phyloP scores from a whole-genome alignment of 1,284 basidiomycete genomes.

The Ceratobasidium sp. region DNA sequence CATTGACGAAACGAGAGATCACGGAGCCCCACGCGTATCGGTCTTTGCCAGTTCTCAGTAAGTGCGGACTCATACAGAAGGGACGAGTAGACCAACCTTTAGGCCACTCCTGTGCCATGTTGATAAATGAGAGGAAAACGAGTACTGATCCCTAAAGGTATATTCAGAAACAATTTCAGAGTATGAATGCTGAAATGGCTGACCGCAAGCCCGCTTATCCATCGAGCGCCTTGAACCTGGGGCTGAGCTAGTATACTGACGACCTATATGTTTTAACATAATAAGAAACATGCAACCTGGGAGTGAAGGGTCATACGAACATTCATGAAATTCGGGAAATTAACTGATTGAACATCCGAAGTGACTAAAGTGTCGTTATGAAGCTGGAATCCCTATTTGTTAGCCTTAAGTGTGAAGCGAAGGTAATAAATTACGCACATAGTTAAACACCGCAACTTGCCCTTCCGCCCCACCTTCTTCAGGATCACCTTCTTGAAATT shows the following conservation, averaged over 20 bases:
- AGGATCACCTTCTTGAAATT: constrained; percentile 14
- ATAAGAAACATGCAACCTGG: neutral
- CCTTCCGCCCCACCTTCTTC: neutral
- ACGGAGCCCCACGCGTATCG: constrained; percentile 41
- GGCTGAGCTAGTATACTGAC: constrained; percentile 13
- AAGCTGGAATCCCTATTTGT: neutral
- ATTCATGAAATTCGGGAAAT: constrained; percentile 12
- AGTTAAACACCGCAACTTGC: constrained; percentile 13
- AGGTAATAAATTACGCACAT: neutral
- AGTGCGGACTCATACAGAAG: neutral
- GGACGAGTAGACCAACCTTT: constrained; percentile 21
- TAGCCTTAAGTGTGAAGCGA: constrained; percentile 2
- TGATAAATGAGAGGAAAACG: constrained; percentile 33
- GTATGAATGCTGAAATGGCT: neutral
- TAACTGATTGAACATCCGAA: neutral
- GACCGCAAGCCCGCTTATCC: constrained; percentile 39
- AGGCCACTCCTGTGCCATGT: constrained; percentile 35
- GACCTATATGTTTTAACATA: constrained; percentile 17
- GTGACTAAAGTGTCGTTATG: constrained; percentile 17
- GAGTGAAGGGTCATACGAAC: neutral
- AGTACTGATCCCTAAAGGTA: constrained; percentile 15
- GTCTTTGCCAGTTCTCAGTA: neutral
- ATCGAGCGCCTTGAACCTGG: constrained; percentile 34
- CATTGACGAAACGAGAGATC: constrained; percentile 27
- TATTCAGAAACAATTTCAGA: neutral